Base-by-base conservation (phyloP, 192 early-diverging fungal genomes). In the Coemansia sp. region DNA sequence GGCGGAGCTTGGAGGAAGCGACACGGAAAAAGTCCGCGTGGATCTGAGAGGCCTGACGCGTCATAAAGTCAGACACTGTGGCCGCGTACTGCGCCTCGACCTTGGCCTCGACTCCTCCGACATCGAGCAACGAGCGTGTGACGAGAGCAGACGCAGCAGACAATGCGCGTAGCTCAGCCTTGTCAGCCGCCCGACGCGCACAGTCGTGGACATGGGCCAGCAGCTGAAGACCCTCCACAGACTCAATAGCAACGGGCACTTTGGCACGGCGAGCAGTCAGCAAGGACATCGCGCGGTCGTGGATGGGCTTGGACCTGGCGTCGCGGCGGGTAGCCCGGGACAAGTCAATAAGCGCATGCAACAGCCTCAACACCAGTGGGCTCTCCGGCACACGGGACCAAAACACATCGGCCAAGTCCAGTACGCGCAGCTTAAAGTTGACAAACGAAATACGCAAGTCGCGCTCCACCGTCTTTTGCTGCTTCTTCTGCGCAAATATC, bases 361-460 rank as follows among this genome's bases (percentile, higher is more conserved):
- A 87, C 61, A 91, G 64, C 40, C 85, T 85, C 52, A 98, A 66
- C 4, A 93, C 82, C 30, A 98, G 86, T 61, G 90, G 87, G 74
- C 80, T 88, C 47, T 82, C 75, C 0, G 91, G 84, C 74, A 89
- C 84, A 67, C 86, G 89, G 60, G 86, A 77, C 66, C 93, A 73
- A 74, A 91, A 96, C 38, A 92, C 87, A 30, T 93, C 90, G 57
- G 94, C 72, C 32, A 98, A 74, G 70, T 94, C 94, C 46, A 96
- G 79, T 1, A 92, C 91, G 43, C 94, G 92, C 74, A 94, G 88
- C 84, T 96, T 95, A 72, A 98, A 96, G 82, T 98, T 89, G 40
- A 92, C 80, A 21, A 96, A 77, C 59, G 88, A 89, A 63, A 92
- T 84, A 73, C 95, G 92, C 35, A 89, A 74, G 58, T 94, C 91